These are phyloP conservation scores for Nothophoma quercina DNA, from an alignment of 2,329 filamentous ascomycete genomes.

Conservation along the genomic window DNA sequence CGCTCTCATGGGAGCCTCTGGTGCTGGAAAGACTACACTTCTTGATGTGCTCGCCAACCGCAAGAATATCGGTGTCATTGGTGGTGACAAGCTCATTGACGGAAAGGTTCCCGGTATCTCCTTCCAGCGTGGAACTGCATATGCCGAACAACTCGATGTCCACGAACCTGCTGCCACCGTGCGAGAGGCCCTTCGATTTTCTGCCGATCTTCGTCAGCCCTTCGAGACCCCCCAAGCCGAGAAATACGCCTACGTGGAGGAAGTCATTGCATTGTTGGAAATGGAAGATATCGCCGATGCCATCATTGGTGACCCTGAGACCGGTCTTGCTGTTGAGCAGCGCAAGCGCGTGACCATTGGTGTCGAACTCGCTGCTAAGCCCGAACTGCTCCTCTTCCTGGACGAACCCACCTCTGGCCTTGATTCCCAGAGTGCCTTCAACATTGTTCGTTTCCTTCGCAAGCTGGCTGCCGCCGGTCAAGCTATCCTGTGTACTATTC, in stretches of 20 bases:
- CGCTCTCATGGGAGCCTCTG: conserved; percentile 56
- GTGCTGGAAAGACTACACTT: conserved; percentile 86
- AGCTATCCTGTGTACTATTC: conserved; percentile 89
- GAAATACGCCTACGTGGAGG: conserved; percentile 72
- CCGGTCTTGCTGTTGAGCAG: conserved; percentile 70
- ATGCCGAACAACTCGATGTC: conserved; percentile 71
- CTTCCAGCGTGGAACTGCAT: conserved; percentile 70
- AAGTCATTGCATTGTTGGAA: conserved; percentile 69
- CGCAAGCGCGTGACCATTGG: conserved; percentile 70
- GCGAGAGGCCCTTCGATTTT: conserved; percentile 71
- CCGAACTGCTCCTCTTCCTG: conserved; percentile 77
- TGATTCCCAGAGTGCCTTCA: conserved; percentile 75
- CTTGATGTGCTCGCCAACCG: conserved; percentile 76
- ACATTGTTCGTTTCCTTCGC: conserved; percentile 79
- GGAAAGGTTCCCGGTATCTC: conserved; percentile 64
- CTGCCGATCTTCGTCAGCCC: conserved; percentile 69
- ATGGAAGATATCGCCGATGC: conserved; percentile 72
- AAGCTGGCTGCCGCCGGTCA: conserved; percentile 82
- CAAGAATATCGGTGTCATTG: conserved; percentile 70
- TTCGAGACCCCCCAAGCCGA: conserved; percentile 64
- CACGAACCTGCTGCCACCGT: conserved; percentile 70
- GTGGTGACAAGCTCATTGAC: conserved; percentile 69
- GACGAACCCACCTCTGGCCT: conserved; percentile 82
- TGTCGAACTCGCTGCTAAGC: conserved; percentile 69
- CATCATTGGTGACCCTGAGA: conserved; percentile 67